A percentile compares a stretch with the other conserved stretches of the same genome.
Evolutionary conservation across 2,329 filamentous ascomycete species (phyloP).

Genomic region (Fusarium sterilihyphosum): DNA sequence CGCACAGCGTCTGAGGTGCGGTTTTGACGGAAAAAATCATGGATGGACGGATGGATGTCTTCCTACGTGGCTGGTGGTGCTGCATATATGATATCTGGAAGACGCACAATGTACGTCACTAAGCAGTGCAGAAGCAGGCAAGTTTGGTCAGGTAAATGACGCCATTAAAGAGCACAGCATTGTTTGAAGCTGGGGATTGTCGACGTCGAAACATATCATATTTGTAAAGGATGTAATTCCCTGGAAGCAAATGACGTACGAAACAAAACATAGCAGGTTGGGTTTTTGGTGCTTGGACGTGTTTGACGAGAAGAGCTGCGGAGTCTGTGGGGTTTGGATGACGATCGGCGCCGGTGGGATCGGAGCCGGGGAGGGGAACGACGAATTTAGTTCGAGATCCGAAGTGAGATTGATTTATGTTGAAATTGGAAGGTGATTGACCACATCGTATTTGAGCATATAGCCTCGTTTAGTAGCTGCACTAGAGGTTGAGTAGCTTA

Average conservation of each 20-base stretch:
- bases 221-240: background rate
- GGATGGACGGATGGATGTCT: slow-evolving; percentile 2
- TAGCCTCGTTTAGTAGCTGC: background rate
- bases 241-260: slow-evolving; percentile 15
- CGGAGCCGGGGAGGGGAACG: slow-evolving; percentile 25
- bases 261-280: slow-evolving; percentile 18
- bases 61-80: slow-evolving; percentile 27
- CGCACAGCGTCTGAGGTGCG: background rate
- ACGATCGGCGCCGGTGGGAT: slow-evolving; percentile 33
- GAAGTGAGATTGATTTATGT: background rate
- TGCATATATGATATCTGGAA: slow-evolving; percentile 13
- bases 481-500: background rate
- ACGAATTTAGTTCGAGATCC: slow-evolving; percentile 26
- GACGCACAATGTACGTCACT: slow-evolving; percentile 25
- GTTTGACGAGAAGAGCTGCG: background rate
- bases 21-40: slow-evolving; percentile 16
- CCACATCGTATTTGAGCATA: background rate
- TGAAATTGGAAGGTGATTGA: slow-evolving; percentile 6
- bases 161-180: background rate
- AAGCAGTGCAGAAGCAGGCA: slow-evolving; percentile 4
- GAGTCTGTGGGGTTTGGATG: slow-evolving; percentile 31
- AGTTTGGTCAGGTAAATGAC: background rate
- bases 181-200: background rate
- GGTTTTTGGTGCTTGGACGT: background rate
- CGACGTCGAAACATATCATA: background rate